phyloP scores from a whole-genome alignment of 2,329 filamentous ascomycete species.

The Sarocladium brachiariae region DNA sequence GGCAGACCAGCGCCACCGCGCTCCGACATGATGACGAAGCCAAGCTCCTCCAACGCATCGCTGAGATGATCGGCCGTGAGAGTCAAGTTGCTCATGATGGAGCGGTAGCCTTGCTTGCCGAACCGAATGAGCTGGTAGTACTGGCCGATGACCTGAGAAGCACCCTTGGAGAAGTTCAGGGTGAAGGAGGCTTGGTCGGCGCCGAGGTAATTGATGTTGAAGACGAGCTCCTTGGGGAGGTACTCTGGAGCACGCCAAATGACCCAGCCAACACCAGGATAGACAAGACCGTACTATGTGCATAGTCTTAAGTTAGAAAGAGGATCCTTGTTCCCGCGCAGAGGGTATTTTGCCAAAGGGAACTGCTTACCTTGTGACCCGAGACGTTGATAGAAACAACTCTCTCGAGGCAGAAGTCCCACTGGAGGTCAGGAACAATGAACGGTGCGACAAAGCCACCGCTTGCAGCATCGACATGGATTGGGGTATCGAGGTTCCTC shows the following conservation, averaged over 20 bases:
- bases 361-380: conserved; percentile 67
- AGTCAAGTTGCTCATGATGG: conserved; percentile 92
- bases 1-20: conserved; percentile 72
- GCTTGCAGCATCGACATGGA: conserved; percentile 89
- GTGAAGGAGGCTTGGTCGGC: conserved; percentile 95
- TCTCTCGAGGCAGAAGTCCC: conserved; percentile 86
- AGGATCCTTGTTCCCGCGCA: too few relatives aligned
- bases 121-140: conserved; percentile 97
- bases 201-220: conserved; percentile 98
- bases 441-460: conserved; percentile 94
- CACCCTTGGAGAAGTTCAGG: conserved; percentile 94
- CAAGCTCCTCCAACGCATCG: conserved; percentile 62
- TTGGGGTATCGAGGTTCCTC: conserved; percentile 70
- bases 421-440: conserved; percentile 72
- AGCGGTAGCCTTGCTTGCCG: conserved; percentile 83
- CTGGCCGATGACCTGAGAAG: conserved; percentile 89
- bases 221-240: conserved; percentile 85
- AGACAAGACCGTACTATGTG: conserved; percentile 52
- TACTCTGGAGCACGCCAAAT: conserved; percentile 80
- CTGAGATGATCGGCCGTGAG: conserved; percentile 83
- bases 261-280: conserved; percentile 91
- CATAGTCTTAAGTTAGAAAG: too few relatives aligned
- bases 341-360: too few relatives aligned
- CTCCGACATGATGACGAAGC: conserved; percentile 85
- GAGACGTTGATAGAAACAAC: conserved; percentile 93